Evolutionary conservation across 2,329 filamentous ascomycete genomes (phyloP), one percentile per base, ranked within the genome.

Genomic region (Phoma sp.): DNA sequence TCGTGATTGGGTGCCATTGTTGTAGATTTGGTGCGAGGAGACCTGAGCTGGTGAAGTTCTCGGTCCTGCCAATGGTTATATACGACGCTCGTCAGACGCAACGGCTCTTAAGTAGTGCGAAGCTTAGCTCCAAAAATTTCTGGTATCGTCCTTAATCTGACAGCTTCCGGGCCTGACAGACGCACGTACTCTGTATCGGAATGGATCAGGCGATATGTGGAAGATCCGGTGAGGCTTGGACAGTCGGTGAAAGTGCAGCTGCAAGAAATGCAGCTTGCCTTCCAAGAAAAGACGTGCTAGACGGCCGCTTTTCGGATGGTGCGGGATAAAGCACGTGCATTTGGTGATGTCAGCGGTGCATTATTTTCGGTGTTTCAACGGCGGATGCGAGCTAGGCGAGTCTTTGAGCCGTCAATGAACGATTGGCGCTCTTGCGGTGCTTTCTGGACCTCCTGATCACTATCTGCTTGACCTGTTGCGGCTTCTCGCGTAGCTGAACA

Each of bases 1-100:
- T 54, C 45, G 51, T 54, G 51, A 46, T 89, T 90, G n/a, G 65
- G 47, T 45, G 68, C 61, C 72, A 74, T 74, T 47, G 36, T 55
- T 36, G 37, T 36, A 26, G 30, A 40, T 18, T 42, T 25, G 14
- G 36, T 38, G 37, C 25, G 36, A 26, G 26, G 30, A 47, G 46
- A 50, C 40, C 52, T 46, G 34, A 21, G 23, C 46, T 30, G 23
- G 4, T 18, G 17, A 30, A 33, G 18, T 43, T 33, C 30, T 25
- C 15, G 45, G 45, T 40, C 14, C 20, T 42, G 36, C 26, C 39
- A 36, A 36, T 54, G 39, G 25, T 53, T 54, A 49, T 54, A 45
- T 54, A 54, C 29, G 29, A 39, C 6, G 34, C 26, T 38, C 12
- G 30, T 36, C 33, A 23, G 18, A 43, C 4, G 26, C 38, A 49